Conservation (phyloP, 805 yeast species). For the Saccharomyces eubayanus region DNA sequence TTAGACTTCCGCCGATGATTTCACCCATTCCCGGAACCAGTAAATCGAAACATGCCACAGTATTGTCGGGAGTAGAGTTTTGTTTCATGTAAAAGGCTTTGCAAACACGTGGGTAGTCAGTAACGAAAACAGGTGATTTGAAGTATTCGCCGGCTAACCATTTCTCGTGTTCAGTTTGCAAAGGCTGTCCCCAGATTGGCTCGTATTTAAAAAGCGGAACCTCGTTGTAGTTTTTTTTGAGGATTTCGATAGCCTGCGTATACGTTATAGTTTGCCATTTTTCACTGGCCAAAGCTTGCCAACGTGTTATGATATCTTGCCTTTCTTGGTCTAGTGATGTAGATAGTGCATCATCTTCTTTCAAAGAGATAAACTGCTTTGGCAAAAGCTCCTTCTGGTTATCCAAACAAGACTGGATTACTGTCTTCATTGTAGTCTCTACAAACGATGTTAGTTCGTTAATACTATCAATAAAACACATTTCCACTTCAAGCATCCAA, state of each 20-base stretch:
- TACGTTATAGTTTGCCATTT: slow-evolving; percentile 70
- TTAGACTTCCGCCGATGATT: slow-evolving; percentile 85
- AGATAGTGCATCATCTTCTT: slow-evolving; percentile 13
- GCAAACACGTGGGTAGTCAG: slow-evolving; percentile 68
- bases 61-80: slow-evolving; percentile 35
- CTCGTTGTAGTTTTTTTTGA: slow-evolving; percentile 30
- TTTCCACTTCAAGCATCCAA: slow-evolving; percentile 96
- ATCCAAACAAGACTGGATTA: slow-evolving; percentile 30
- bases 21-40: slow-evolving; percentile 90
- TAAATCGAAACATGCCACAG: slow-evolving; percentile 87
- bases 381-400: slow-evolving; percentile 21
- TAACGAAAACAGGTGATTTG: slow-evolving; percentile 74
- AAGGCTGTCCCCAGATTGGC: slow-evolving; percentile 62
- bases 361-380: not conserved
- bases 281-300: slow-evolving; percentile 45
- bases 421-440: slow-evolving; percentile 59
- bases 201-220: slow-evolving; percentile 33
- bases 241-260: slow-evolving; percentile 57
- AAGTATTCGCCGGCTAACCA: slow-evolving; percentile 69
- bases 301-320: slow-evolving; percentile 39
- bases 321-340: not conserved
- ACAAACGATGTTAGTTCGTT: slow-evolving; percentile 54
- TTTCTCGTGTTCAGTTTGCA: slow-evolving; percentile 84
- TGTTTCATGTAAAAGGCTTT: slow-evolving; percentile 91
- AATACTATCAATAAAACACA: slow-evolving; percentile 55